A percentile compares a stretch with the other conserved stretches of the same genome.
Evolutionary conservation across 306 rosid species (phyloP).

Genomic region (Gynostemma pentaphyllum): DNA sequence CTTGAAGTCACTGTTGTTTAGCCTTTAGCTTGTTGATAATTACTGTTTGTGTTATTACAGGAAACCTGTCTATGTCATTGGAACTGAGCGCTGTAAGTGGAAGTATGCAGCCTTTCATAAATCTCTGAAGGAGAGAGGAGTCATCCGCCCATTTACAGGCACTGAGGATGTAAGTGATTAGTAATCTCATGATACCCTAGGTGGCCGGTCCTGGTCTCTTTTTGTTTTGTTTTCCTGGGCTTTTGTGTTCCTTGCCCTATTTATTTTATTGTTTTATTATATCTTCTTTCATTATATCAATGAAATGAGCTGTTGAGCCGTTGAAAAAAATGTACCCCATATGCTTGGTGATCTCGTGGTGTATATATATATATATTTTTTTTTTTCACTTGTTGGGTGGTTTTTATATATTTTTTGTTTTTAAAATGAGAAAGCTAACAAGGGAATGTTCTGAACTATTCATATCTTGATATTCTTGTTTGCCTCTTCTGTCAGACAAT

Average conservation of each 20-base stretch:
- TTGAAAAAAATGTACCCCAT: no score
- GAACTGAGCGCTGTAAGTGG: slow-evolving; percentile 81
- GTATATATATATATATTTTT: background rate
- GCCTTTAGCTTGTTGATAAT: background rate
- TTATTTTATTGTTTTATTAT: no score
- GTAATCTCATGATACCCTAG: background rate
- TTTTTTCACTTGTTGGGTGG: background rate
- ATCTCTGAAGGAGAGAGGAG: slow-evolving; percentile 61
- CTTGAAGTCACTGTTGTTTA: background rate
- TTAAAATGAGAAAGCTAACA: background rate
- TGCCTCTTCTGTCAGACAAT: background rate
- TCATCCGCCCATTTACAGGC: slow-evolving; percentile 79
- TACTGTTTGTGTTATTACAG: slow-evolving; percentile 20
- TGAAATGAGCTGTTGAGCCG: no score
- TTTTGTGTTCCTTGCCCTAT: no score
- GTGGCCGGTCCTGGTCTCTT: no score
- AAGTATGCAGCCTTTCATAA: slow-evolving; percentile 70
- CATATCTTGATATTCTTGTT: background rate
- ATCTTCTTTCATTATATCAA: no score
- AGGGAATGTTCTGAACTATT: background rate
- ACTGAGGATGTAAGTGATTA: slow-evolving; percentile 72
- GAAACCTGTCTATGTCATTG: slow-evolving; percentile 78
- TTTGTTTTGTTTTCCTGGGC: no score
- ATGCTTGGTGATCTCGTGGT: background rate
- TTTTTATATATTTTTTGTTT: background rate